Conservation (phyloP, 805 yeast species). For the Cyberlindnera veronae region DNA sequence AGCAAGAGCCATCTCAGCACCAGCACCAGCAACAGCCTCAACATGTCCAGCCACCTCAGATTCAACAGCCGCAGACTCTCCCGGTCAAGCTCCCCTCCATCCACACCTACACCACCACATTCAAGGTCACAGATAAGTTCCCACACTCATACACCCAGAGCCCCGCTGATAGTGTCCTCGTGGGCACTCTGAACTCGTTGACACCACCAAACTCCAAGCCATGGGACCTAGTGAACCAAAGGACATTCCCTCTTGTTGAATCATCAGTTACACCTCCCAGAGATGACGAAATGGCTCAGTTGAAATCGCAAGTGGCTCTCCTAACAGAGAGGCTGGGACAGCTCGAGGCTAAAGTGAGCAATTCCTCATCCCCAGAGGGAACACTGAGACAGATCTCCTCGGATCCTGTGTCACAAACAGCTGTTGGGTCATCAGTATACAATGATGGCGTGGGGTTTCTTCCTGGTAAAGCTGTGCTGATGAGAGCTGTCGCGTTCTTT, state of each 20-base stretch:
- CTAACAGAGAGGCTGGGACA: conserved; percentile 14
- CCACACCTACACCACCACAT: conserved; percentile 18
- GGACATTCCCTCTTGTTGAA: too few species aligned
- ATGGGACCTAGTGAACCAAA: not conserved
- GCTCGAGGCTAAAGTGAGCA: conserved; percentile 14
- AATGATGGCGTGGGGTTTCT: conserved; percentile 5
- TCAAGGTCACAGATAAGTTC: conserved; percentile 11
- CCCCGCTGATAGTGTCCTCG: too few species aligned
- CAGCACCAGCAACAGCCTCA: not conserved
- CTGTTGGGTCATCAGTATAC: too few species aligned
- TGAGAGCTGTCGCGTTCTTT: conserved; percentile 9
- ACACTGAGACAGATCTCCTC: not conserved
- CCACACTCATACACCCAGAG: conserved; percentile 10
- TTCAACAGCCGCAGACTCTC: not conserved
- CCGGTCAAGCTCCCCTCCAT: conserved; percentile 17
- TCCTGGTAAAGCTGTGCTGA: conserved; percentile 6
- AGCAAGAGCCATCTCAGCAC: not conserved
- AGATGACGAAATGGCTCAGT: conserved; percentile 14
- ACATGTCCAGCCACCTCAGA: not conserved
- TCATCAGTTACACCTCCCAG: not conserved
- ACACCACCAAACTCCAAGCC: too few species aligned
- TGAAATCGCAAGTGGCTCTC: conserved; percentile 14
- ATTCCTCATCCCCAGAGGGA: not conserved
- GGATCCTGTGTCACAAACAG: too few species aligned
- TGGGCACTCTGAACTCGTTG: too few species aligned